Evolutionary conservation across 2,329 filamentous ascomycete species (phyloP).

Genomic region (Fusarium sp.): DNA sequence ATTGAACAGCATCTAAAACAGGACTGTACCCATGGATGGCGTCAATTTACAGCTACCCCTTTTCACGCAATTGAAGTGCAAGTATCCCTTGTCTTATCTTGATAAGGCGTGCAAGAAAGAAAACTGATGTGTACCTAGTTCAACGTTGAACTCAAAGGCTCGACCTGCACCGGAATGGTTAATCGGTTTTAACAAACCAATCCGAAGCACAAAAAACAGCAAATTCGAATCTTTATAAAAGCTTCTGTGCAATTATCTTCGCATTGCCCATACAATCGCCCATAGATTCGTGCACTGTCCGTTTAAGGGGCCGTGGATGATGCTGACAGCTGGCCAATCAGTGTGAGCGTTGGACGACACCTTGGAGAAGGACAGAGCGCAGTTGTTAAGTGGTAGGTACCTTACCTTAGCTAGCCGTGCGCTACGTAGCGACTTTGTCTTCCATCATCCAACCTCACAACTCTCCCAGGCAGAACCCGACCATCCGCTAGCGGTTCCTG

Average conservation of each 20-base stretch:
- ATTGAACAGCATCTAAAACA: background rate
- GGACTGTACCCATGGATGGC: no score
- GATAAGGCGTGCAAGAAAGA: background rate
- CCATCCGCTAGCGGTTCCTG: constrained; percentile 15
- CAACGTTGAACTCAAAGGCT: background rate
- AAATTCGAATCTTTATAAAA: background rate
- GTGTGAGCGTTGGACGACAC: constrained; percentile 45
- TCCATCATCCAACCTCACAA: constrained; percentile 41
- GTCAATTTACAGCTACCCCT: background rate
- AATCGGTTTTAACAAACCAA: background rate
- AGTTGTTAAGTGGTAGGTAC: constrained; percentile 39
- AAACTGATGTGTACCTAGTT: background rate
- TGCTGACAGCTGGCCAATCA: constrained; percentile 48
- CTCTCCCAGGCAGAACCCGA: constrained; percentile 25
- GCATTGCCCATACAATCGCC: background rate
- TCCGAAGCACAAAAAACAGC: background rate
- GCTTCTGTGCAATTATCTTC: background rate
- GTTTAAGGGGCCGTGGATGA: constrained; percentile 10
- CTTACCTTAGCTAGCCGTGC: constrained; percentile 37
- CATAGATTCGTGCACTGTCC: background rate
- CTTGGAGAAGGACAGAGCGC: constrained; percentile 45
- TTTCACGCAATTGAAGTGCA: background rate
- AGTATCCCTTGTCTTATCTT: background rate
- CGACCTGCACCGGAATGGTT: background rate
- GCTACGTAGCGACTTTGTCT: constrained; percentile 38